Conservation (phyloP, 352 stramenopile species). For the Phytophthora litchii region DNA sequence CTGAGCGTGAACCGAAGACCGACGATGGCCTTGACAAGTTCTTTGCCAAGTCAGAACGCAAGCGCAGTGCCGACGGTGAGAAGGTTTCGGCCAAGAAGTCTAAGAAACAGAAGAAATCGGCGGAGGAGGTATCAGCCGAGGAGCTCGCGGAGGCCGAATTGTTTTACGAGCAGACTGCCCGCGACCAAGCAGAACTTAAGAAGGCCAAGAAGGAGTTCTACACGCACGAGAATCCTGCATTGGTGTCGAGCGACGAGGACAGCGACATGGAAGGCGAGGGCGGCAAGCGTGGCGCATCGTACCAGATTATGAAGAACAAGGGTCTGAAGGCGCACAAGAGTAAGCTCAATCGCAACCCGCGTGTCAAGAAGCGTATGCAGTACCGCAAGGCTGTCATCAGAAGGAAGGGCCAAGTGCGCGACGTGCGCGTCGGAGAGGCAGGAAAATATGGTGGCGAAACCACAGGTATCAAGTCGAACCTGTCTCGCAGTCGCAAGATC, state of each 20-base stretch:
- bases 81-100: constrained; percentile 31
- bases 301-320: constrained; percentile 98
- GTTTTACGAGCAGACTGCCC: constrained; percentile 78
- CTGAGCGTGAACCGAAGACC: constrained; percentile 39
- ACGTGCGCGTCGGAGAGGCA: constrained; percentile 88
- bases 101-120: constrained; percentile 58
- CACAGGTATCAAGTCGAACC: constrained; percentile 91
- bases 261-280: constrained; percentile 80
- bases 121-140: constrained; percentile 32
- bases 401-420: constrained; percentile 97
- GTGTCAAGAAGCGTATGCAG: constrained; percentile 98
- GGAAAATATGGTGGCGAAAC: constrained; percentile 89
- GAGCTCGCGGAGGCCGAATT: constrained; percentile 62
- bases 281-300: constrained; percentile 91
- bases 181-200: constrained; percentile 55
- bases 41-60: constrained; percentile 49
- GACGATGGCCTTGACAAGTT: constrained; percentile 80
- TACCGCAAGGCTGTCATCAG: constrained; percentile 98
- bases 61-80: constrained; percentile 27
- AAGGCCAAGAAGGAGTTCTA: constrained; percentile 83
- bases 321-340: constrained; percentile 97
- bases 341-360: constrained; percentile 98
- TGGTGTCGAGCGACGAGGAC: constrained; percentile 64
- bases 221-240: constrained; percentile 63
- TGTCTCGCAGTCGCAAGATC: constrained; percentile 91